A percentile compares a stretch with the other conserved stretches of the same genome.
These are phyloP conservation scores for Eucalyptus pauciflora DNA, from an alignment of 345 rosid species.

Conservation along the genomic window DNA sequence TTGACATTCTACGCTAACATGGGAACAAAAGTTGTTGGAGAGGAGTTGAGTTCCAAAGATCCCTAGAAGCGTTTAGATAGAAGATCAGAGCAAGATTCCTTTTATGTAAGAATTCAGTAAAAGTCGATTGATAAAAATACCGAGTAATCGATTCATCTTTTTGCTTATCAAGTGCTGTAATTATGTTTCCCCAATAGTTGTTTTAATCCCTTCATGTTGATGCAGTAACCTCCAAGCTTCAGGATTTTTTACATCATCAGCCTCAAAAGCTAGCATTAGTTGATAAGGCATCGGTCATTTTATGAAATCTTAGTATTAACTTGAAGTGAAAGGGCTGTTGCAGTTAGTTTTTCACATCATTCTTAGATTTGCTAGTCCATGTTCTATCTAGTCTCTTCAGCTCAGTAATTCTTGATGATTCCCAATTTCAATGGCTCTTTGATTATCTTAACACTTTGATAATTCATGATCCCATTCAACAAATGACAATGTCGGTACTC, in stretches of 20 bases:
- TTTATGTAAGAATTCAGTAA: neutral
- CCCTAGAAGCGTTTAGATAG: neutral
- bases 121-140: neutral
- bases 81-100: neutral
- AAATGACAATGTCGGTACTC: neutral
- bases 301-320: neutral
- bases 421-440: neutral
- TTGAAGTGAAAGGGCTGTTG: neutral
- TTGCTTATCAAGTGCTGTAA: neutral
- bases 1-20: neutral
- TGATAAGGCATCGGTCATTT: neutral
- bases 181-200: neutral
- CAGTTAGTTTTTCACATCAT: neutral
- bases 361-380: neutral
- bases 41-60: neutral
- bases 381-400: neutral
- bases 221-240: neutral
- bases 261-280: neutral
- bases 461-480: neutral
- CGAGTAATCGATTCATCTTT: neutral
- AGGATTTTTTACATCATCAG: neutral
- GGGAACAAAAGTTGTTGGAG: neutral
- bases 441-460: neutral
- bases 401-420: neutral
- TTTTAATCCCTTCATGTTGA: neutral